Evolutionary conservation across 805 yeast genomes (phyloP).

Genomic region (Komagataella ulmi): DNA sequence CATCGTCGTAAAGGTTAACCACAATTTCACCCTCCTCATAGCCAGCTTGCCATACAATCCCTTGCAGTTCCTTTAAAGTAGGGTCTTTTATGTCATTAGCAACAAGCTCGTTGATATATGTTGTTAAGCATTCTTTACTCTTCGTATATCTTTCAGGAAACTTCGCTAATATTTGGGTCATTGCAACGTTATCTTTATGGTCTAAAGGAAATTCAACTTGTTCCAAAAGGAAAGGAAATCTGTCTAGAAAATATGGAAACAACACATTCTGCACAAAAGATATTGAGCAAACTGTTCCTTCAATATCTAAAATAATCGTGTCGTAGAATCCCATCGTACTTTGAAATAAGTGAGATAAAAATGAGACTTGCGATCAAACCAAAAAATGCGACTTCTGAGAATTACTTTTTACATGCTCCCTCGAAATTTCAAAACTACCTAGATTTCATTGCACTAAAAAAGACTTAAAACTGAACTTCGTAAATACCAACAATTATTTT

Average conservation of each 20-base stretch:
- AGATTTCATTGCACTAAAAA: no score
- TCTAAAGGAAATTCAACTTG: constrained; percentile 20
- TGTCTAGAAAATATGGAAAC: constrained; percentile 58
- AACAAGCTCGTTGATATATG: constrained; percentile 46
- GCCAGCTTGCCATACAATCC: constrained; percentile 71
- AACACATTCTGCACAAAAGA: constrained; percentile 71
- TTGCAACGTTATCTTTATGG: constrained; percentile 9
- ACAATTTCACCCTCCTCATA: constrained; percentile 61
- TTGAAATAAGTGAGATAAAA: no score
- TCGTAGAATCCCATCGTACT: neutral
- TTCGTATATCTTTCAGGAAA: constrained; percentile 28
- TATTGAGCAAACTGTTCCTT: constrained; percentile 90
- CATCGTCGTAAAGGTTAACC: constrained; percentile 72
- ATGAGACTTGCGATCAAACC: no score
- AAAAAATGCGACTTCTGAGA: no score
- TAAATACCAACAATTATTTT: no score
- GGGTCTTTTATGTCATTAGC: constrained; percentile 64
- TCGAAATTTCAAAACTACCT: no score
- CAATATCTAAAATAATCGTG: constrained; percentile 56
- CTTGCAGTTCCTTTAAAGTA: constrained; percentile 66
- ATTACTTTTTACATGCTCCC: no score
- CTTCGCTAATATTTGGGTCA: constrained; percentile 20
- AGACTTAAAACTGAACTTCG: no score
- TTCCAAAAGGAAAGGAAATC: constrained; percentile 28
- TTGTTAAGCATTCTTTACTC: constrained; percentile 19